Evolutionary conservation across 495 filamentous ascomycete species (phyloP).

Genomic region (Opeltia flavorubescens): DNA sequence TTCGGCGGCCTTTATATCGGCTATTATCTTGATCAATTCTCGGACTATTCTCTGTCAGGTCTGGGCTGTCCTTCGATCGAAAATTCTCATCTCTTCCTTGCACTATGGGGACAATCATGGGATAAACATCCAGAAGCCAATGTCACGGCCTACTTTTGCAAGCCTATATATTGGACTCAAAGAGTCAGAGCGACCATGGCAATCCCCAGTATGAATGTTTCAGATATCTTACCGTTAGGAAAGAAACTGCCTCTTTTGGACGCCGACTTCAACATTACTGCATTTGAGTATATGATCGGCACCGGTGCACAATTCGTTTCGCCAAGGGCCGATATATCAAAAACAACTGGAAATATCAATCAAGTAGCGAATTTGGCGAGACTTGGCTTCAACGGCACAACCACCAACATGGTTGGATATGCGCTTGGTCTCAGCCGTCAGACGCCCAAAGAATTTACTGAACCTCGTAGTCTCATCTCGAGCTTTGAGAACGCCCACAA

Average conservation of each 20-base stretch:
- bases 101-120: slow-evolving; percentile 9
- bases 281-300: slow-evolving; percentile 21
- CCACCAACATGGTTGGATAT: slow-evolving; percentile 19
- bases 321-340: slow-evolving; percentile 1
- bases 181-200: slow-evolving; percentile 19
- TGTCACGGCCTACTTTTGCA: slow-evolving; percentile 24
- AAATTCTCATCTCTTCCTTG: slow-evolving; percentile 19
- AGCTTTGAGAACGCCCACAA: slow-evolving; percentile 22
- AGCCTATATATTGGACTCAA: slow-evolving; percentile 23
- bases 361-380: not conserved
- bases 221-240: slow-evolving; percentile 6
- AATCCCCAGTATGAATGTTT: slow-evolving; percentile 1
- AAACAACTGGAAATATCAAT: not conserved
- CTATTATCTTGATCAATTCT: slow-evolving; percentile 13
- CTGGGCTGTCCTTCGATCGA: slow-evolving; percentile 11
- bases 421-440: slow-evolving; percentile 14
- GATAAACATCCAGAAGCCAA: slow-evolving; percentile 1
- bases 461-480: slow-evolving; percentile 14
- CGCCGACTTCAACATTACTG: slow-evolving; percentile 20
- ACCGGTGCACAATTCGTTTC: slow-evolving; percentile 6
- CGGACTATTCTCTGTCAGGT: slow-evolving; percentile 14
- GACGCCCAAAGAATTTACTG: slow-evolving; percentile 15
- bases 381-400: not conserved
- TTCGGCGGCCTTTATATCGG: slow-evolving; percentile 20
- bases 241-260: slow-evolving; percentile 11